A percentile compares a stretch with the other conserved stretches of the same genome.
phyloP scores from a whole-genome alignment of 2,329 filamentous ascomycete genomes.

The Sporothrix curviconia region DNA sequence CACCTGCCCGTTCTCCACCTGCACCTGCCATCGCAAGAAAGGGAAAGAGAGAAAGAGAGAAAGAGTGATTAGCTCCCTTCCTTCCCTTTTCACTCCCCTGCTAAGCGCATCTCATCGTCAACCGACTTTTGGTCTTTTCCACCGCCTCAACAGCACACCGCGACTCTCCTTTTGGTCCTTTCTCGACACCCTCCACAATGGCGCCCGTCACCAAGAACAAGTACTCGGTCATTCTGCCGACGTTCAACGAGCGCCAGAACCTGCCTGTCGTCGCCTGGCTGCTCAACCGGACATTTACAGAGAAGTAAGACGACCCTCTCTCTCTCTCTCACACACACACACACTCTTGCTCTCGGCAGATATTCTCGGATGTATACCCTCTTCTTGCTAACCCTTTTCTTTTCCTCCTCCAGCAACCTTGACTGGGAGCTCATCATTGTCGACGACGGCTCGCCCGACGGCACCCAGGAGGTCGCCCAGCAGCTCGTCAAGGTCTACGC shows the following conservation, averaged over 20 bases:
- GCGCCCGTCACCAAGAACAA: conserved; percentile 56
- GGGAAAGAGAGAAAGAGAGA: no score
- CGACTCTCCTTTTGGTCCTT: background rate
- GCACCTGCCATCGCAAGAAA: no score
- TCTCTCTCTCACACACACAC: no score
- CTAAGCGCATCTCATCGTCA: no score
- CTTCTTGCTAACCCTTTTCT: no score
- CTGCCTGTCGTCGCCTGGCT: conserved; percentile 94
- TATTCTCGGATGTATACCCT: background rate
- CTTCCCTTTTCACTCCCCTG: no score
- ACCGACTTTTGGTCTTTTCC: background rate
- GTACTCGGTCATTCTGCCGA: conserved; percentile 95
- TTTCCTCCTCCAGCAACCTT: conserved; percentile 76
- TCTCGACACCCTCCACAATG: conserved; percentile 32
- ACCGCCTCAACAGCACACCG: no score
- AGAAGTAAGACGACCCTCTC: conserved; percentile 66
- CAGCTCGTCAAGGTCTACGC: conserved; percentile 85
- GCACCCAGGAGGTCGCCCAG: conserved; percentile 81
- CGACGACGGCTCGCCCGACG: conserved; percentile 95
- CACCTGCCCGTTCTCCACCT: no score
- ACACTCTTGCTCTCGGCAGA: no score
- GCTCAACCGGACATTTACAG: conserved; percentile 83
- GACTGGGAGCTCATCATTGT: conserved; percentile 98
- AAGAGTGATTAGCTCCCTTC: no score
- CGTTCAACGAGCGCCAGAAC: conserved; percentile 97